A percentile compares a stretch with the other conserved stretches of the same genome.
Conservation (phyloP, 805 yeast species). For the Wickerhamiella galacta region DNA sequence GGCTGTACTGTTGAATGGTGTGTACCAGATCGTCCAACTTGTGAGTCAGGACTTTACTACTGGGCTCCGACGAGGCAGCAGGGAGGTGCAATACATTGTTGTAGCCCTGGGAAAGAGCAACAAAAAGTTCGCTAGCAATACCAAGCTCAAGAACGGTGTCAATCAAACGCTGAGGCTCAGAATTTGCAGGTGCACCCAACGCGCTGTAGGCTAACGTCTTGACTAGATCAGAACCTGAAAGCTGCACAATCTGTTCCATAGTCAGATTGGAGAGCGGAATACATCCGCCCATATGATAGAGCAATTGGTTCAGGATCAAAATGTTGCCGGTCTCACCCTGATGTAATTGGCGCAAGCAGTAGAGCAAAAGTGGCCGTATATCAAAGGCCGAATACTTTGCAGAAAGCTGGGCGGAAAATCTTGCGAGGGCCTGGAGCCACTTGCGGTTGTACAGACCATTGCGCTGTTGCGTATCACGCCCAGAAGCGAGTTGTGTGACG, state of each 20-base stretch:
- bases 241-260: constrained; percentile 38
- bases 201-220: constrained; percentile 26
- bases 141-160: neutral
- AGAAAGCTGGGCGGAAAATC: constrained; percentile 62
- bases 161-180: constrained; percentile 13
- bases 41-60: constrained; percentile 55
- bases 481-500: constrained; percentile 49
- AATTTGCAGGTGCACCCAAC: neutral
- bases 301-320: constrained; percentile 34
- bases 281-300: constrained; percentile 60
- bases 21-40: constrained; percentile 56
- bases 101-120: neutral
- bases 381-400: constrained; percentile 39
- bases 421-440: constrained; percentile 71
- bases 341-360: constrained; percentile 46
- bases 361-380: constrained; percentile 42
- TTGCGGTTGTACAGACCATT: constrained; percentile 69
- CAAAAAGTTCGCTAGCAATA: neutral
- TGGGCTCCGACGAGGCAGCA: constrained; percentile 22
- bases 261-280: constrained; percentile 50
- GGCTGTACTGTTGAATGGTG: constrained; percentile 48
- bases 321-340: constrained; percentile 41
- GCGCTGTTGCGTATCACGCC: constrained; percentile 48
- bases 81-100: neutral
- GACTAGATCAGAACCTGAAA: constrained; percentile 30